These are phyloP conservation scores for Solanum hybrid DNA, from an alignment of 305 asterid species.

Conservation along the genomic window DNA sequence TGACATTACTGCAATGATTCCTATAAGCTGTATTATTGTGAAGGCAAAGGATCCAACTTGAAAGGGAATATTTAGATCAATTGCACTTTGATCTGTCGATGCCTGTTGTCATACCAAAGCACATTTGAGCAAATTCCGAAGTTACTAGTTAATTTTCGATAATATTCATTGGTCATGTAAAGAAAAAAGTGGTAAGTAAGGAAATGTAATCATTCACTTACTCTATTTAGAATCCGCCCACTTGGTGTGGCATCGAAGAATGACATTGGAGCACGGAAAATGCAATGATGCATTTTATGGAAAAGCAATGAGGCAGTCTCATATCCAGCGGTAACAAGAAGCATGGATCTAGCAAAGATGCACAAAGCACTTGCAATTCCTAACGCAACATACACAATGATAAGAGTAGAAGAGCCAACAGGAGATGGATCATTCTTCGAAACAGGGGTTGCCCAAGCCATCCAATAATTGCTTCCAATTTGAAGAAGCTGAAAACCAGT, in stretches of 20 bases:
- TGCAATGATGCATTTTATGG: constrained; percentile 48
- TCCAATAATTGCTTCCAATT: constrained; percentile 91
- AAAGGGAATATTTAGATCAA: constrained; percentile 47
- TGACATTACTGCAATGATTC: constrained; percentile 72
- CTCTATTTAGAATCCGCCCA: constrained; percentile 80
- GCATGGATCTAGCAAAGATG: constrained; percentile 38
- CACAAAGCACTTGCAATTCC: constrained; percentile 57
- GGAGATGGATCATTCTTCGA: constrained; percentile 41
- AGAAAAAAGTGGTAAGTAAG: not conserved
- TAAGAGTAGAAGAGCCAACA: constrained; percentile 46
- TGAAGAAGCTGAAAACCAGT: constrained; percentile 52
- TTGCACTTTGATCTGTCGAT: constrained; percentile 73
- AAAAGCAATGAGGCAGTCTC: constrained; percentile 62
- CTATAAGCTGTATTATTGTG: constrained; percentile 52
- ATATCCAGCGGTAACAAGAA: constrained; percentile 42
- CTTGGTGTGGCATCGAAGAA: constrained; percentile 92
- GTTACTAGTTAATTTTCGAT: not conserved
- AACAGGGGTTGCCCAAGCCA: constrained; percentile 97
- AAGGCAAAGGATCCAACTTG: constrained; percentile 40
- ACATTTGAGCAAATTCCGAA: not conserved
- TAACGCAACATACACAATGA: constrained; percentile 51
- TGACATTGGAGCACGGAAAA: constrained; percentile 95
- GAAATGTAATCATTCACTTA: constrained; percentile 15
- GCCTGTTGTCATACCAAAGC: constrained; percentile 32
- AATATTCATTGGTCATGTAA: not conserved